Base-by-base conservation (phyloP, 164 flowering plant species). In the Dillenia suffruticosa region DNA sequence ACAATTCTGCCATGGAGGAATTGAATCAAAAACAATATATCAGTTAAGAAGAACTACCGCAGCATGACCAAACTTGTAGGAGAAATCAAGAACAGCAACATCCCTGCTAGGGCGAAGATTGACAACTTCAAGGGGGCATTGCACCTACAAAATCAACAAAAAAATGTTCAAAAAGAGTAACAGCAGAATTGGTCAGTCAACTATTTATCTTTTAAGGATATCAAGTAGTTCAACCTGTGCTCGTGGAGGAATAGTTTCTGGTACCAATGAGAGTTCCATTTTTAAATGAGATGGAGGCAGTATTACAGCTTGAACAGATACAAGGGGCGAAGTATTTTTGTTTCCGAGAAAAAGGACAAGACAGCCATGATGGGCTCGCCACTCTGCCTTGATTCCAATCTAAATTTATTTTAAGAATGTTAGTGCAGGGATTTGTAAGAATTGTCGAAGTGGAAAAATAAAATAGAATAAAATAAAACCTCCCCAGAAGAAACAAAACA, bases 331-430 rank as follows among this genome's bases (percentile, higher is more conserved):
- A 46, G 91, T 92, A 76, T 79, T 88, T 68, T 95, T 95, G 82
- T 95, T 95, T 71, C 99, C 99, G 71, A 95, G 75, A 85, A 95
- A 95, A 63, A 95, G 97, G 47, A 85, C 95, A 67, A 92, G 84
- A 45, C 94, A 88, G 1, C 99, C 99, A 63, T 85, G 98, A 63
- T 88, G 92, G 12, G 79, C 81, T 64, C 90, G 78, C 99, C 99
- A 95, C 51, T 95, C 97, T 49, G 99, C 96, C 76, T 95, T 95
- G 8, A 90, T 74, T 58, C 99, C 98, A 79, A 95, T 90, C 99
- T 95, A 32, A 32, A 32, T 32, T 32, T 32, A 32, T 4, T 32
- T 5, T 32, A 32, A 32, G 40, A 26, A 6, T 32, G 40, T 32
- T 32, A 32, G 40, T 32, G 40, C 40, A 32, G 5, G 40, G 7